Evolutionary conservation across 768 basidiomycete genomes (phyloP), one percentile per base, ranked within the genome.

Genomic region (Kwoniella dejecticola): DNA sequence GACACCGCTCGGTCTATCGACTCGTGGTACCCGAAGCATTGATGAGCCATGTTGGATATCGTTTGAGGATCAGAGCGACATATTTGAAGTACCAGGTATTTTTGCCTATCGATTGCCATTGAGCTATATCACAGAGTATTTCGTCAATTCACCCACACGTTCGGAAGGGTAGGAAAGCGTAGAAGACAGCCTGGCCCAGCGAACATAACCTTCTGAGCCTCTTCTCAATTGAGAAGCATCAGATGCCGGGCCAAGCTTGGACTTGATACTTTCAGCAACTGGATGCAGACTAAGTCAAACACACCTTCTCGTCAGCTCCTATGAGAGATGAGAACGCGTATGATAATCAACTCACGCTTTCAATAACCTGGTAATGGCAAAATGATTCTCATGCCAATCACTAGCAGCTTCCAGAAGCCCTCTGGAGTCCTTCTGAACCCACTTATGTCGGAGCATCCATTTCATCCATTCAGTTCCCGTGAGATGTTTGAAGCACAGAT

Each of bases 1-100:
- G 36, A 38, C 36, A 38, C 8, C 36, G 36, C 17, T 38, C 36
- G 36, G 17, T n/a, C n/a, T n/a, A n/a, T n/a, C n/a, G n/a, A n/a
- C n/a, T n/a, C n/a, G n/a, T n/a, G n/a, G n/a, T 21, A 19, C 10
- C 42, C 6, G 11, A 6, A 6, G 46, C 13, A 6, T 24, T 27
- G 1, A 2, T 2, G 23, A 48, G 46, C 46, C 46, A 48, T 1
- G 46, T 26, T 3, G 46, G 27, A 15, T 48, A 15, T 26, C 46
- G 46, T 26, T 26, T n/a, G 23, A 48, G 46, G 15, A 21, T 8
- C 11, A 53, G 38, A 24, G 52, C 52, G 15, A 53, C 17, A 11
- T 38, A 53, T 15, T 53, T 53, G 38, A 53, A 53, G n/a, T 53
- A 53, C 52, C 52, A 53, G 10, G 52, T 41, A 15, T 53, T 41